phyloP scores from a whole-genome alignment of 2,329 filamentous ascomycete species.

The Penicillium sp. region DNA sequence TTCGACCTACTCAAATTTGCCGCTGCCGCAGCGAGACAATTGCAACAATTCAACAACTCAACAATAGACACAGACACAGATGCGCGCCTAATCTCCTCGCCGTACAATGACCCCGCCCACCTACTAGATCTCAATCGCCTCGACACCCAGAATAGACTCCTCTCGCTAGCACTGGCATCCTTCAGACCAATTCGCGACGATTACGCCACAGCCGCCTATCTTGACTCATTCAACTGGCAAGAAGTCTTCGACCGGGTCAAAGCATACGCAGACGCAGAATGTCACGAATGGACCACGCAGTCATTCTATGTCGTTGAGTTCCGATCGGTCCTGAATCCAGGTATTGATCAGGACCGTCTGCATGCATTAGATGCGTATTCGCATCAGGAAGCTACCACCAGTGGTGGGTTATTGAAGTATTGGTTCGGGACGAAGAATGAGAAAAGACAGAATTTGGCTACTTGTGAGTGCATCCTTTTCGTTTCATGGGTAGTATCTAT shows the following conservation, averaged over 20 bases:
- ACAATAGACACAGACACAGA: slow-evolving; percentile 12
- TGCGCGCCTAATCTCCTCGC: slow-evolving; percentile 63
- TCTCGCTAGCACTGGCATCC: slow-evolving; percentile 68
- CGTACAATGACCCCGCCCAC: slow-evolving; percentile 69
- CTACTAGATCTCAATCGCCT: slow-evolving; percentile 70
- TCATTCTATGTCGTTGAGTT: slow-evolving; percentile 85
- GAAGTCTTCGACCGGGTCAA: slow-evolving; percentile 59
- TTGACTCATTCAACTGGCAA: slow-evolving; percentile 74
- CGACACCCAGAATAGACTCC: slow-evolving; percentile 62
- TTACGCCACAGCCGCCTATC: slow-evolving; percentile 75
- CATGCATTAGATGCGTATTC: slow-evolving; percentile 72
- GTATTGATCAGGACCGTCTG: slow-evolving; percentile 66
- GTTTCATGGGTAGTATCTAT: too few species aligned
- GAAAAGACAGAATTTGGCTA: slow-evolving; percentile 75
- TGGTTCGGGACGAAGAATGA: slow-evolving; percentile 79
- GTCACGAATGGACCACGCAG: slow-evolving; percentile 57
- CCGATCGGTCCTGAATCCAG: slow-evolving; percentile 67
- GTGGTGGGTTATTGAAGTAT: slow-evolving; percentile 85
- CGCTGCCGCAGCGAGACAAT: slow-evolving; percentile 34
- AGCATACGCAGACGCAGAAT: slow-evolving; percentile 49
- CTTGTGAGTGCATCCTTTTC: slow-evolving; percentile 52
- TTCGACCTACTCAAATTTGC: slow-evolving; percentile 35
- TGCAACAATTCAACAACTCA: slow-evolving; percentile 14
- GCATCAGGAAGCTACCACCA: slow-evolving; percentile 74
- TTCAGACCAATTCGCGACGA: slow-evolving; percentile 63